Percentiles rank a stretch among this genome's conserved stretches.
These are phyloP conservation scores for Yueomyces sp. DNA, from an alignment of 805 yeast species.

Conservation along the genomic window DNA sequence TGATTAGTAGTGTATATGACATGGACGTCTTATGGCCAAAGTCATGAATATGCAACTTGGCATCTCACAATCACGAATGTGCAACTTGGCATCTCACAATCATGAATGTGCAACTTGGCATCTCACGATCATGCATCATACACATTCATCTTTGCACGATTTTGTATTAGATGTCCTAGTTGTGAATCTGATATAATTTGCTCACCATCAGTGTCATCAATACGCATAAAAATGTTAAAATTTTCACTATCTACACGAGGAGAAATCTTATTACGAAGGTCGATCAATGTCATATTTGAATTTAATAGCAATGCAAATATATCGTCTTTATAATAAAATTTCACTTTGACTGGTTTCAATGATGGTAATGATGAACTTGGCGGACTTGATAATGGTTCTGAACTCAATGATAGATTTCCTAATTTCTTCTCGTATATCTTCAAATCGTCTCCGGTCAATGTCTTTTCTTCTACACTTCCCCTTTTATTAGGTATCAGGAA, in stretches of 20 bases:
- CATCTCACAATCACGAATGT: too few species aligned
- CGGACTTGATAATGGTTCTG: constrained; percentile 16
- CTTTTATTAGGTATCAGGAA: background rate
- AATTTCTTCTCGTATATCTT: constrained; percentile 15
- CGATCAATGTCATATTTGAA: constrained; percentile 32
- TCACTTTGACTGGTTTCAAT: constrained; percentile 35
- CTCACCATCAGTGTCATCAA: constrained; percentile 20
- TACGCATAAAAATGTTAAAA: constrained; percentile 25
- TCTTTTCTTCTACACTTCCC: constrained; percentile 14
- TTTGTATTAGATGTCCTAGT: constrained; percentile 21
- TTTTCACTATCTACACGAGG: constrained; percentile 33
- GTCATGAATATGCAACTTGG: too few species aligned
- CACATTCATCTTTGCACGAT: constrained; percentile 26
- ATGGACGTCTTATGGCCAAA: too few species aligned
- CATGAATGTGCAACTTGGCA: too few species aligned
- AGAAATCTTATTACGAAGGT: constrained; percentile 36
- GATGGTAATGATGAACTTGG: constrained; percentile 18
- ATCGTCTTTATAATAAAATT: constrained; percentile 69
- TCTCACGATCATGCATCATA: constrained; percentile 16
- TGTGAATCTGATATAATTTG: constrained; percentile 24
- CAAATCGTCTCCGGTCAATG: constrained; percentile 22
- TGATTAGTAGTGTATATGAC: too few species aligned
- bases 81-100: too few species aligned
- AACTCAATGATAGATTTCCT: constrained; percentile 13
- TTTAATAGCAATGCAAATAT: constrained; percentile 60